phyloP scores from a whole-genome alignment of 2,329 filamentous ascomycete species.

The Neonectria faginata region DNA sequence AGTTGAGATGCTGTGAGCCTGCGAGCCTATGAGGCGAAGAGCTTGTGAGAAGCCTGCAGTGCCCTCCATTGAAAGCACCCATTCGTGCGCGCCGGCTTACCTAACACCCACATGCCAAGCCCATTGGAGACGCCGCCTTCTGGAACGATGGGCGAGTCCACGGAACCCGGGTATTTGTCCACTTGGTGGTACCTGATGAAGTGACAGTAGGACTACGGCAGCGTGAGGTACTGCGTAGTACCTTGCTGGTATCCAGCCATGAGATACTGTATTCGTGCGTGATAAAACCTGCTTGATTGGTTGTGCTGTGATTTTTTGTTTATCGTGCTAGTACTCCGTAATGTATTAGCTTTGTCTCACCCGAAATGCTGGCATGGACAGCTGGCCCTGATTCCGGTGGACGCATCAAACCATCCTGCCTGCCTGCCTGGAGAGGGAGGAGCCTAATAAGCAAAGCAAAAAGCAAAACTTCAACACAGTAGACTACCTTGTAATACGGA shows the following conservation, averaged over 20 bases:
- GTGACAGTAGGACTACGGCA: slow-evolving; percentile 1
- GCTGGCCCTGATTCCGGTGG: slow-evolving; percentile 9
- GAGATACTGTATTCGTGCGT: slow-evolving; percentile 1
- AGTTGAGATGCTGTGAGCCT: not conserved
- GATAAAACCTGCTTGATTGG: slow-evolving; percentile 9
- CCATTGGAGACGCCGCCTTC: slow-evolving; percentile 23
- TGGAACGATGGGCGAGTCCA: slow-evolving; percentile 25
- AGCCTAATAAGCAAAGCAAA: not conserved
- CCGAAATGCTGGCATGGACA: slow-evolving; percentile 8
- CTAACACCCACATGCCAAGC: slow-evolving; percentile 15
- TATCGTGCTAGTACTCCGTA: not conserved
- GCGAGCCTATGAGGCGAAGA: not conserved
- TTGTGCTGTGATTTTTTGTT: slow-evolving; percentile 12
- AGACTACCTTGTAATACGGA: not conserved
- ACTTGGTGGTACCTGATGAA: not conserved
- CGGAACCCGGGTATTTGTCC: slow-evolving; percentile 12
- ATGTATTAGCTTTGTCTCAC: slow-evolving; percentile 5
- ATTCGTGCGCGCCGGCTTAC: slow-evolving; percentile 31
- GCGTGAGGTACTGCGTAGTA: not conserved
- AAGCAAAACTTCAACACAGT: not conserved
- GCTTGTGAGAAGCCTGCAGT: slow-evolving; percentile 27
- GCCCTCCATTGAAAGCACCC: slow-evolving; percentile 26
- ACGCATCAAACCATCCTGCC: slow-evolving; percentile 3
- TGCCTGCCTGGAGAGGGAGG: not conserved
- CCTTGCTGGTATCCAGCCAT: not conserved